Base-by-base conservation (phyloP, 1,284 basidiomycete species). In the Ustilago bromivora region DNA sequence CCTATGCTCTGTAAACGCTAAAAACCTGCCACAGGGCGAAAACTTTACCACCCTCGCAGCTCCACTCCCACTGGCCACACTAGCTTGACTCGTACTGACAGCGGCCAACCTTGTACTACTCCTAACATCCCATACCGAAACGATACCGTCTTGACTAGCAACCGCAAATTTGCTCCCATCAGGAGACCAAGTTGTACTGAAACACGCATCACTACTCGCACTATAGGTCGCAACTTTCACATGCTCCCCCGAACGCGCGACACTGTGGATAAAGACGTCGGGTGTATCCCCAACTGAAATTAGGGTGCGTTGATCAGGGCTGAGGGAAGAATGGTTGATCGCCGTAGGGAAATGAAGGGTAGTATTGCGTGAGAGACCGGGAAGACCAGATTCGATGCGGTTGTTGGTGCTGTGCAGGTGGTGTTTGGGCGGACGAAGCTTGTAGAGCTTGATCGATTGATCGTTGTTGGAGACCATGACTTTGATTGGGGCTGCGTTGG, bases 271-370 rank as follows among this genome's bases (percentile, higher is more conserved):
- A 82, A 91, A 92, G 10, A 94, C 91, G 66, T 93, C 91, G 38
- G 91, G 90, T 5, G 93, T 94, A 84, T 96, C 94, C 10, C 94
- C 94, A 0, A 94, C 94, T 0, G 92, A 93, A 1, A 95, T 89
- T 0, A 96, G 88, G 0, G 92, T 94, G 38, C 91, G 90, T 0
- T 93, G 93, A 81, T 95, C 93, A 0, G 93, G 93, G 2, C 93
- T 94, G 79, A 96, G 59, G 2, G 79, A 80, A 1, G 78, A 74
- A 49, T 80, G 78, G 41, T 81, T 81, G 61, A 82, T 66, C 15
- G 73, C 74, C 0, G 81, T 78, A 8, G 75, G 67, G 32, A 78
- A 80, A 17, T 78, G 68, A 0, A 83, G 36, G 5, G 77, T 76
- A 23, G 62, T 73, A 19, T 68, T 65, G 57, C 73, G 62, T 10